Percentiles rank a stretch among this genome's conserved stretches.
Conservation (phyloP, 345 rosid species). For the Chamaenerion angustifolium region DNA sequence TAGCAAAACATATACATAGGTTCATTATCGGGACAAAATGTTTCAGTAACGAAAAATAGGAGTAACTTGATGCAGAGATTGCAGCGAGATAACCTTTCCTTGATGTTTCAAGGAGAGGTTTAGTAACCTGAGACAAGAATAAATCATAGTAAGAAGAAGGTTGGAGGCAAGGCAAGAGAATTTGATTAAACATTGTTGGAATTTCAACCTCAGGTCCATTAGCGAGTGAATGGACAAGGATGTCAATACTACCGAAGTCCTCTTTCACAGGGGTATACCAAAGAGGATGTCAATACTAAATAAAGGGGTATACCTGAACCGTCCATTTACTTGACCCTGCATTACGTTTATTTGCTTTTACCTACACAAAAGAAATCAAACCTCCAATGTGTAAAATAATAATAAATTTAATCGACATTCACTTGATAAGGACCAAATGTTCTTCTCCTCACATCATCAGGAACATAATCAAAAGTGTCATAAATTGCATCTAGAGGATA, state of each 20-base stretch:
- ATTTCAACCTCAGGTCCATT: too few species aligned
- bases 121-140: too few species aligned
- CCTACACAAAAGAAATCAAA: constrained; percentile 24
- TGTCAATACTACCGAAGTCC: constrained; percentile 84
- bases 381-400: constrained; percentile 1
- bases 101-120: too few species aligned
- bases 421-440: not conserved
- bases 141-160: too few species aligned
- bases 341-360: constrained; percentile 75
- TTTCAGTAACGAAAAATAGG: too few species aligned
- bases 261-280: constrained; percentile 63
- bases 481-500: constrained; percentile 87
- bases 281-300: too few species aligned
- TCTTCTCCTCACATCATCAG: constrained; percentile 66
- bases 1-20: too few species aligned
- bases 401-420: not conserved
- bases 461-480: constrained; percentile 72
- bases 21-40: too few species aligned
- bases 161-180: too few species aligned
- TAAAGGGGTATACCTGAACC: constrained; percentile 42
- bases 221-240: constrained; percentile 92
- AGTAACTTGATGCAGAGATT: too few species aligned
- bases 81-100: too few species aligned
- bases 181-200: too few species aligned
- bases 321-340: constrained; percentile 92